phyloP scores from a whole-genome alignment of 768 basidiomycete genomes.

The Gautieria morchelliformis region DNA sequence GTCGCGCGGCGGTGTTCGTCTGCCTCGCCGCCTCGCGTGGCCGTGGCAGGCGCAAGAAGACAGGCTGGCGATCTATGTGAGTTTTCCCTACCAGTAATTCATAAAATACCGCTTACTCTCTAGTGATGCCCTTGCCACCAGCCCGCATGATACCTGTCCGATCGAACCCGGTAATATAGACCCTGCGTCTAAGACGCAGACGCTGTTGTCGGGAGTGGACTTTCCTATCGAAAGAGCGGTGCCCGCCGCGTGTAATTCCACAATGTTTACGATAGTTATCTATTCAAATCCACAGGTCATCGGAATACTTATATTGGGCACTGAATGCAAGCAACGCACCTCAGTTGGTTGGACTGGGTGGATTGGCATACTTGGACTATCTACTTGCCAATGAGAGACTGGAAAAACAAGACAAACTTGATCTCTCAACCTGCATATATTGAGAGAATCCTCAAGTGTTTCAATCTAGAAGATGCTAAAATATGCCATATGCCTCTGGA shows the following conservation, averaged over 20 bases:
- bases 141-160: constrained; percentile 47
- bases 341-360: constrained; percentile 15
- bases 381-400: constrained; percentile 12
- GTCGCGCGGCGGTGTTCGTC: no score
- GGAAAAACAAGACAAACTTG: no score
- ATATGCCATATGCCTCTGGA: no score
- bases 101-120: constrained; percentile 44
- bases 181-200: constrained; percentile 27
- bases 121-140: constrained; percentile 48
- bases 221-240: constrained; percentile 37
- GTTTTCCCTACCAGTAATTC: constrained; percentile 18
- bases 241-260: constrained; percentile 35
- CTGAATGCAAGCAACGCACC: constrained; percentile 2
- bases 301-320: background rate
- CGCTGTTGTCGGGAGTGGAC: constrained; percentile 14
- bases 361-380: constrained; percentile 13
- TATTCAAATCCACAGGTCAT: constrained; percentile 1
- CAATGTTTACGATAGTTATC: constrained; percentile 52
- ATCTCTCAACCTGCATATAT: no score
- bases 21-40: no score
- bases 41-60: no score
- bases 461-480: no score
- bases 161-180: constrained; percentile 21
- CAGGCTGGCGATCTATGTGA: background rate
- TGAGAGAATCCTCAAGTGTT: no score